These are phyloP conservation scores for Saturnispora besseyi DNA, from an alignment of 805 yeast genomes.

Conservation along the genomic window DNA sequence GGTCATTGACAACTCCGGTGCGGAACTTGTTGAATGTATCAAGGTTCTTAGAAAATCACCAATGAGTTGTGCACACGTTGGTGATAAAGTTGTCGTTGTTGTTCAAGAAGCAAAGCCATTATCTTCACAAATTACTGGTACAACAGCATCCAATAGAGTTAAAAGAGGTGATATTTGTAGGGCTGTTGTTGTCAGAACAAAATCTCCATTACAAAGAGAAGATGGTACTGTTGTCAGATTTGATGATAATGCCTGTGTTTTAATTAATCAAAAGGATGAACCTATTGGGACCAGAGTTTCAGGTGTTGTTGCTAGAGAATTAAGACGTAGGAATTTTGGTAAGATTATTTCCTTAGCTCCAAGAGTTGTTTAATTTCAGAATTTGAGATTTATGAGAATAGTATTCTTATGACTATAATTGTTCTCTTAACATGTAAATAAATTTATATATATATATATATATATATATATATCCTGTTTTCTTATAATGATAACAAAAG, in stretches of 20 bases:
- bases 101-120: constrained; percentile 84
- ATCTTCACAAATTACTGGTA: constrained; percentile 59
- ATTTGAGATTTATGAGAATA: background rate
- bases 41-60: constrained; percentile 89
- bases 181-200: constrained; percentile 91
- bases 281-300: constrained; percentile 92
- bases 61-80: constrained; percentile 70
- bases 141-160: constrained; percentile 67
- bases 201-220: constrained; percentile 55
- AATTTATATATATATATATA: background rate
- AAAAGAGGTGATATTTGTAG: constrained; percentile 93
- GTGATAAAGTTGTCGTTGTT: constrained; percentile 91
- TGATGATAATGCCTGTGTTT: constrained; percentile 95
- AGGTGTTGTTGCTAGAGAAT: constrained; percentile 84
- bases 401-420: background rate
- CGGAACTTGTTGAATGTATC: constrained; percentile 90
- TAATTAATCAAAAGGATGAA: constrained; percentile 81
- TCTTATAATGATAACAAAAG: no score
- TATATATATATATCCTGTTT: no score
- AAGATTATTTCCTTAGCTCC: constrained; percentile 91
- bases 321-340: constrained; percentile 71
- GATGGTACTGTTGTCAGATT: constrained; percentile 85
- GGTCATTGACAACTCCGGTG: constrained; percentile 92
- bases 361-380: constrained; percentile 43
- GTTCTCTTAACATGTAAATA: background rate